phyloP scores from a whole-genome alignment of 345 rosid species.

The Cardamine resedifolia region DNA sequence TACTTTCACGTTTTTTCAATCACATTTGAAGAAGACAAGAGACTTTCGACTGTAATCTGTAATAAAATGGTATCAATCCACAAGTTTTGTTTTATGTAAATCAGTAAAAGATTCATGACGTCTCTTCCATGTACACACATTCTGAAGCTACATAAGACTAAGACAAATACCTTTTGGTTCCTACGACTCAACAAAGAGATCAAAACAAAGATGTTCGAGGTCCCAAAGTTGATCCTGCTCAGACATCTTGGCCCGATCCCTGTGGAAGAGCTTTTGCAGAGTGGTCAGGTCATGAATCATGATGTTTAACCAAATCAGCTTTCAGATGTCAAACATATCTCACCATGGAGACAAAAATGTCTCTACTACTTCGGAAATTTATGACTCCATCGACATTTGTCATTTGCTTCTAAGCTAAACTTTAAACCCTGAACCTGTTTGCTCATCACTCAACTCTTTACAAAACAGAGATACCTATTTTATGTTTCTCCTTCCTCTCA shows the following conservation, averaged over 20 bases:
- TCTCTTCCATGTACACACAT: conserved; percentile 5
- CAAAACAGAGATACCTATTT: not conserved
- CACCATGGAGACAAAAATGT: not conserved
- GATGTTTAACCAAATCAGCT: not conserved
- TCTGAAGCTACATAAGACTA: conserved; percentile 10
- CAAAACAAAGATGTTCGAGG: not conserved
- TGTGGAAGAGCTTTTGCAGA: not conserved
- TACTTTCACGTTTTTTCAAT: not conserved
- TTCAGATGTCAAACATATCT: not conserved
- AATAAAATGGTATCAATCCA: not conserved
- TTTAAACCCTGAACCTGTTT: not conserved
- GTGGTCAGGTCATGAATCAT: not conserved
- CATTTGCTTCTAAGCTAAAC: conserved; percentile 14
- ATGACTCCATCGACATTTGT: not conserved
- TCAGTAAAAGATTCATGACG: not conserved
- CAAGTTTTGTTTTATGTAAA: not conserved
- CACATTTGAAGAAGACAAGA: not conserved
- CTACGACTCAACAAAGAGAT: conserved; percentile 9
- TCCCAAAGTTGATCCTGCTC: not conserved
- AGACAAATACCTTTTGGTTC: not conserved
- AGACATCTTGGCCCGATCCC: not conserved
- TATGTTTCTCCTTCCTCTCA: conserved; percentile 12
- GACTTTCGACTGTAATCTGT: not conserved
- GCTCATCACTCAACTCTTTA: not conserved
- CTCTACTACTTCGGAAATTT: not conserved